Evolutionary conservation across 176 grass and related monocot species (phyloP).

Genomic region (Phoenix roebelenii): DNA sequence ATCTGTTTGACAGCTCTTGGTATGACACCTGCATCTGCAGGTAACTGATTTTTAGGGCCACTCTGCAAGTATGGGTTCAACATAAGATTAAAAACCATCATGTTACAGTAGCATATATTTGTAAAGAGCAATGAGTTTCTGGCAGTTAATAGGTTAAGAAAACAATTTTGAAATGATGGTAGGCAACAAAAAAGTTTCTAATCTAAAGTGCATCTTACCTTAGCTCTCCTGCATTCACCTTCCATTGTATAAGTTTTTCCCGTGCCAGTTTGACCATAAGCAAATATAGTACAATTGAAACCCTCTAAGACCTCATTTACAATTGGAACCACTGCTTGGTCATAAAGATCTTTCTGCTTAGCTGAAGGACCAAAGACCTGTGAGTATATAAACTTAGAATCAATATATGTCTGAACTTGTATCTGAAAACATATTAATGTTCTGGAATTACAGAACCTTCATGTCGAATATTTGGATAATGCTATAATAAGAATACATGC

Average conservation of each 20-base stretch:
- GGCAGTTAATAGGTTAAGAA: too few species aligned
- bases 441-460: too few species aligned
- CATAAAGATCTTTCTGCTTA: constrained; percentile 75
- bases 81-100: too few species aligned
- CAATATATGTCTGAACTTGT: too few species aligned
- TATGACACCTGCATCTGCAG: constrained; percentile 81
- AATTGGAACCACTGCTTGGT: constrained; percentile 89
- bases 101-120: too few species aligned
- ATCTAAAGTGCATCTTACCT: constrained; percentile 38
- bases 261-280: constrained; percentile 91
- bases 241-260: constrained; percentile 98
- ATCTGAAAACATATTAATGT: too few species aligned
- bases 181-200: too few species aligned
- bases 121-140: too few species aligned
- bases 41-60: constrained; percentile 53
- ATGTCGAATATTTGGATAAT: too few species aligned
- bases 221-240: constrained; percentile 79
- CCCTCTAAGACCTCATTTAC: constrained; percentile 95
- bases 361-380: constrained; percentile 87
- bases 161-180: too few species aligned
- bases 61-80: constrained; percentile 31
- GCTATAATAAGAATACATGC: too few species aligned
- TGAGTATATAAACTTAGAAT: not conserved
- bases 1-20: constrained; percentile 94
- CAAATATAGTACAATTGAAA: constrained; percentile 97